These are phyloP conservation scores for Taiwanofungus camphoratus DNA, from an alignment of 1,284 basidiomycete genomes.

Conservation along the genomic window DNA sequence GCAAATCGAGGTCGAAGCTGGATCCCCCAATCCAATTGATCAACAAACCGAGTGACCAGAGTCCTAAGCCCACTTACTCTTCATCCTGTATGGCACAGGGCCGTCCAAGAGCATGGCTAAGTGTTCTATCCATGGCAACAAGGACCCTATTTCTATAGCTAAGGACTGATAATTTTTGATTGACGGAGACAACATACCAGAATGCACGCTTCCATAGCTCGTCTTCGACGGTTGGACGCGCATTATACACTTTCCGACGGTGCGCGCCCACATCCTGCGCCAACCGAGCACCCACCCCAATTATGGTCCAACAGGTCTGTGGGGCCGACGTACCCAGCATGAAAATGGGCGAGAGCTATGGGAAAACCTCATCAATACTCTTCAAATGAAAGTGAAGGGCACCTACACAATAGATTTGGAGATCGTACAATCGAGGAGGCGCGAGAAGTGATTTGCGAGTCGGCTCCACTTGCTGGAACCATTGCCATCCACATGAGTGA, in stretches of 20 bases:
- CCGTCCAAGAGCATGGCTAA: conserved; percentile 56
- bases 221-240: conserved; percentile 41
- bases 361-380: not conserved
- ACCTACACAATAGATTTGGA: conserved; percentile 56
- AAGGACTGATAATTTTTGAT: no score
- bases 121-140: conserved; percentile 41
- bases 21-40: not conserved
- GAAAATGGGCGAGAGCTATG: conserved; percentile 26
- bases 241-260: conserved; percentile 39
- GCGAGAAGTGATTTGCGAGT: conserved; percentile 43
- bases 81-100: conserved; percentile 62
- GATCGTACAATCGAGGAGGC: conserved; percentile 65
- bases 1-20: conserved; percentile 62
- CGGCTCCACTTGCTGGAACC: conserved; percentile 59
- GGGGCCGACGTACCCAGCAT: conserved; percentile 56
- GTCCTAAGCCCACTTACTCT: conserved; percentile 39
- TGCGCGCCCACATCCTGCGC: conserved; percentile 66
- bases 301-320: conserved; percentile 66
- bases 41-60: not conserved
- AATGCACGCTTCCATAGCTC: conserved; percentile 73
- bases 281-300: conserved; percentile 66
- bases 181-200: no score
- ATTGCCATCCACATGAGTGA: conserved; percentile 70
- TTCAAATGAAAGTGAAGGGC: not conserved
- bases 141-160: no score